These are phyloP conservation scores for Leishmania tarentolae DNA, from an alignment of 208 protist species.

Conservation along the genomic window DNA sequence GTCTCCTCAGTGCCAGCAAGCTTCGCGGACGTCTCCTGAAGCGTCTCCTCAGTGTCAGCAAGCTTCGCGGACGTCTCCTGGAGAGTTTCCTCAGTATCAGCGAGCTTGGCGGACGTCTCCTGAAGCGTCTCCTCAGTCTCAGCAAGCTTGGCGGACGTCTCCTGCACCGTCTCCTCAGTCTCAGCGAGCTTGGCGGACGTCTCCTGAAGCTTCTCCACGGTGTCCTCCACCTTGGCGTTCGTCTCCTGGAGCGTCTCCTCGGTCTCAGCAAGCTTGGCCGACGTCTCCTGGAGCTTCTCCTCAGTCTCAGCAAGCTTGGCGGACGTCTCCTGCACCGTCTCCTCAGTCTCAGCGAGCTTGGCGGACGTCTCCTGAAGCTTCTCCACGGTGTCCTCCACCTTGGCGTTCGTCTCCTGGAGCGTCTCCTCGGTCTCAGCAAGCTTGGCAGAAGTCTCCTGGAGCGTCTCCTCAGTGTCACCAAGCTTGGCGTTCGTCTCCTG, in stretches of 20 bases:
- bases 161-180: slow-evolving; percentile 40
- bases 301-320: too few species aligned
- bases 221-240: slow-evolving; percentile 22
- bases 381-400: too few species aligned
- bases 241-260: slow-evolving; percentile 20
- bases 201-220: slow-evolving; percentile 32
- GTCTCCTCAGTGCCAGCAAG: slow-evolving; percentile 11
- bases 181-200: slow-evolving; percentile 25
- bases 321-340: too few species aligned
- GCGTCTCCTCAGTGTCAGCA: slow-evolving; percentile 18
- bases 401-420: too few species aligned
- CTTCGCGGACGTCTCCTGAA: slow-evolving; percentile 31
- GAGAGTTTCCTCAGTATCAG: slow-evolving; percentile 5
- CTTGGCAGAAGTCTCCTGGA: too few species aligned
- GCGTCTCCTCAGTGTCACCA: slow-evolving; percentile 5
- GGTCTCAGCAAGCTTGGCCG: background rate
- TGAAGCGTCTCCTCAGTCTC: slow-evolving; percentile 33
- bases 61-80: slow-evolving; percentile 9
- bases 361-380: too few species aligned
- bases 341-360: too few species aligned
- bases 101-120: slow-evolving; percentile 31
- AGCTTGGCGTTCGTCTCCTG: background rate
- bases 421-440: too few species aligned
- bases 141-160: slow-evolving; percentile 30
- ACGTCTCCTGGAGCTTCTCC: background rate